phyloP scores from a whole-genome alignment of 2,329 filamentous ascomycete genomes.

The Aspergillus aculeatus region DNA sequence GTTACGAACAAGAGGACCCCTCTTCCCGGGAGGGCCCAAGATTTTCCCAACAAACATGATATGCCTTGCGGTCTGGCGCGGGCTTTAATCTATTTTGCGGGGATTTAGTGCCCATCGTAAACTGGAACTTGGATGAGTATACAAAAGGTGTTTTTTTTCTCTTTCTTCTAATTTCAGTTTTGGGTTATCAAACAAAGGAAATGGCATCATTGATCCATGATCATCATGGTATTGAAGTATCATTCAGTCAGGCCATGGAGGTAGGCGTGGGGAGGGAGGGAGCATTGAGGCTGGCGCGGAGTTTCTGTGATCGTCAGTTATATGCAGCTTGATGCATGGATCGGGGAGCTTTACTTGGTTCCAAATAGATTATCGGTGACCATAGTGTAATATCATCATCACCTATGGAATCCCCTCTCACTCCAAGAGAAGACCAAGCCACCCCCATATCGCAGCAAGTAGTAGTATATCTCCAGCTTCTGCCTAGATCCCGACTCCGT shows the following conservation, averaged over 20 bases:
- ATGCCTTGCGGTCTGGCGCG: neutral
- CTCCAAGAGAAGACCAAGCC: too few relatives aligned
- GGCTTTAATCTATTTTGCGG: constrained; percentile 3
- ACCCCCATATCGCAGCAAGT: too few relatives aligned
- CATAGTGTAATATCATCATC: neutral
- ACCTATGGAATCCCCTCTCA: too few relatives aligned
- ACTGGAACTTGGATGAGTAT: neutral
- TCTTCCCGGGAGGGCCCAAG: neutral
- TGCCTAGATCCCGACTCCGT: neutral
- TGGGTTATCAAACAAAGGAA: too few relatives aligned
- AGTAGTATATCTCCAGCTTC: neutral
- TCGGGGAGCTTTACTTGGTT: neutral
- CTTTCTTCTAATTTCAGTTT: too few relatives aligned
- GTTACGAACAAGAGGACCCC: neutral
- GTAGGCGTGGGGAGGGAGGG: neutral
- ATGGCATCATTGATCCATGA: too few relatives aligned
- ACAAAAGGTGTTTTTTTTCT: too few relatives aligned
- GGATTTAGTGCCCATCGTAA: neutral
- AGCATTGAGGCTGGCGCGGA: neutral
- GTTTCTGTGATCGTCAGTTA: neutral
- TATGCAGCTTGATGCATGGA: neutral
- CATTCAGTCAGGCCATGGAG: neutral
- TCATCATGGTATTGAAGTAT: neutral
- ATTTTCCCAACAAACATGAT: neutral
- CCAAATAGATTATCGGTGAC: neutral